A percentile compares a stretch with the other conserved stretches of the same genome.
Conservation (phyloP, 2,329 filamentous ascomycete genomes). For the Fusarium armeniacum region DNA sequence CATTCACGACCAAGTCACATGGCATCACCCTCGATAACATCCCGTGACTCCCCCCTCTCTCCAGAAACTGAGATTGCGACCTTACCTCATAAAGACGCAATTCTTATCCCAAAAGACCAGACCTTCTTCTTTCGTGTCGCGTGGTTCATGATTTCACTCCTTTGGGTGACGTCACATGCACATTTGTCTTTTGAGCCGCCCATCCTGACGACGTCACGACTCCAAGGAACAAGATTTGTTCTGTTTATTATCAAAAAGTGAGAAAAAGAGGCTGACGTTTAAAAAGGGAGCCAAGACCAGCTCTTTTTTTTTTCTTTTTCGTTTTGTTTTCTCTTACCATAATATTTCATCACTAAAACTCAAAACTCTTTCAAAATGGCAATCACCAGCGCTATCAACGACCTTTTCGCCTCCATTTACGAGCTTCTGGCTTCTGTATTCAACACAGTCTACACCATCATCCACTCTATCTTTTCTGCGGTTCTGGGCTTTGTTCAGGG, state of each 20-base stretch:
- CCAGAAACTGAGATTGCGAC: background rate
- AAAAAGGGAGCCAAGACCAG: slow-evolving; percentile 11
- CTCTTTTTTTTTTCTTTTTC: background rate
- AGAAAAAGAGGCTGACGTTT: background rate
- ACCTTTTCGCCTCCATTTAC: slow-evolving; percentile 59
- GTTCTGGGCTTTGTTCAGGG: slow-evolving; percentile 56
- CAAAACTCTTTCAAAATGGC: slow-evolving; percentile 49
- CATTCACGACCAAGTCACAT: slow-evolving; percentile 7
- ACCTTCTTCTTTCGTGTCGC: slow-evolving; percentile 20
- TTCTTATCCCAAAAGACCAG: slow-evolving; percentile 9
- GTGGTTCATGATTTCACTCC: slow-evolving; percentile 29
- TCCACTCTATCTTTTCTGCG: slow-evolving; percentile 54
- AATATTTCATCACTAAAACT: background rate
- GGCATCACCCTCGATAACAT: background rate
- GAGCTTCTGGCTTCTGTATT: slow-evolving; percentile 59
- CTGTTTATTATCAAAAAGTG: too few relatives aligned
- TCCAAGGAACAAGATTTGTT: slow-evolving; percentile 28
- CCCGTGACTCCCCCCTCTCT: slow-evolving; percentile 4
- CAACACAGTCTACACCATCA: slow-evolving; percentile 52
- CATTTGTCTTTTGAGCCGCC: slow-evolving; percentile 27
- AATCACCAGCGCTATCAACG: slow-evolving; percentile 54
- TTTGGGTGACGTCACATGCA: slow-evolving; percentile 48
- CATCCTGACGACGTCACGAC: slow-evolving; percentile 52
- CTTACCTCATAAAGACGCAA: slow-evolving; percentile 41
- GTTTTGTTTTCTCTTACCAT: too few relatives aligned